Evolutionary conservation across 2,329 filamentous ascomycete genomes (phyloP).

Genomic region (Monilinia fructigena): DNA sequence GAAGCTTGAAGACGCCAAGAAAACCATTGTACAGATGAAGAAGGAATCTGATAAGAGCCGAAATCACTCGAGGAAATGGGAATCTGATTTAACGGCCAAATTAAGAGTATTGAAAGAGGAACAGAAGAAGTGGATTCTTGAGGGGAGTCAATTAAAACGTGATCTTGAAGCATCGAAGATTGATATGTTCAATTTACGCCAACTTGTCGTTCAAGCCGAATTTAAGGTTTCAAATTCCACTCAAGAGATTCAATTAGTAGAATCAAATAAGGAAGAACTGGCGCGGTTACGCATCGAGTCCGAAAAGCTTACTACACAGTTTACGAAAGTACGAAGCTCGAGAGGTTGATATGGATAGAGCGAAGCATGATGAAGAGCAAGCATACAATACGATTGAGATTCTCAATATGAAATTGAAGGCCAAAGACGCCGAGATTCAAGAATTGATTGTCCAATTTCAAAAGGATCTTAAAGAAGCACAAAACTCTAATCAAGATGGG

Average conservation of each 20-base stretch:
- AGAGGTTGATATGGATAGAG: conserved; percentile 58
- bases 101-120: conserved; percentile 67
- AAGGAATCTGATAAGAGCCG: conserved; percentile 72
- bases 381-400: conserved; percentile 59
- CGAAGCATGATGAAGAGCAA: conserved; percentile 57
- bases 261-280: conserved; percentile 60
- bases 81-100: conserved; percentile 67
- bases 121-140: conserved; percentile 61
- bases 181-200: conserved; percentile 64
- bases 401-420: conserved; percentile 56
- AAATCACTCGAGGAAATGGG: conserved; percentile 74
- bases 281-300: conserved; percentile 59
- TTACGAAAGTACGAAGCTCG: conserved; percentile 63
- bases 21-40: conserved; percentile 65
- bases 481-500: conserved; percentile 10
- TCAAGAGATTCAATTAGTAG: conserved; percentile 62
- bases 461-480: conserved; percentile 45
- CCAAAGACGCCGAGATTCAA: conserved; percentile 50
- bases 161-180: conserved; percentile 57
- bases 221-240: conserved; percentile 63
- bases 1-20: conserved; percentile 70
- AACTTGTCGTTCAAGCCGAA: conserved; percentile 66
- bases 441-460: conserved; percentile 22
- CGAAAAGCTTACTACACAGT: conserved; percentile 56
- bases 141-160: conserved; percentile 55